Conservation (phyloP, 176 grass and related monocot genomes). For the Carex scoparia region DNA sequence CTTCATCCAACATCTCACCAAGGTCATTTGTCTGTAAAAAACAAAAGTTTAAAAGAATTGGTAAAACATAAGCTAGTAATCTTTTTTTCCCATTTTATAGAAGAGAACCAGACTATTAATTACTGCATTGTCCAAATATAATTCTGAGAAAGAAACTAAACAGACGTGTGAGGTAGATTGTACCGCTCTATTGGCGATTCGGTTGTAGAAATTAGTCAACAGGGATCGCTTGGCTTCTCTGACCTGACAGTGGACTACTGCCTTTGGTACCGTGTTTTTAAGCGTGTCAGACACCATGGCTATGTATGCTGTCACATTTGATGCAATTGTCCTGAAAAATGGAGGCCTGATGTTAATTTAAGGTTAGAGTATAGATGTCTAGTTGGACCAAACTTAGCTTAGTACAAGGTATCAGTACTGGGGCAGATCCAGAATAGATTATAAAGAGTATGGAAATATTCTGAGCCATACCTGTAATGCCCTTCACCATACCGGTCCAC, state of each 20-base stretch:
- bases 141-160: not conserved
- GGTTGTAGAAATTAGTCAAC: constrained; percentile 50
- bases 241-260: constrained; percentile 65
- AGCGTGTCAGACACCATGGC: constrained; percentile 54
- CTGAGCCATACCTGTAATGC: constrained; percentile 38
- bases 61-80: not conserved
- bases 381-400: not conserved
- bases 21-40: constrained; percentile 41
- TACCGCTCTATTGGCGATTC: constrained; percentile 60
- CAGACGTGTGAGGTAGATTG: not conserved
- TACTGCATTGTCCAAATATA: not conserved
- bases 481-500: constrained; percentile 57
- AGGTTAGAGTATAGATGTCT: not conserved
- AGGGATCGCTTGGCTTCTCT: constrained; percentile 66
- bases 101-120: not conserved
- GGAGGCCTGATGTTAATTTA: not conserved
- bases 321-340: constrained; percentile 47
- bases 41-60: not conserved
- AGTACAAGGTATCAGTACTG: not conserved
- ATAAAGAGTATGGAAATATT: not conserved
- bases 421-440: not conserved
- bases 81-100: not conserved
- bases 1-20: constrained; percentile 55
- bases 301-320: constrained; percentile 58
- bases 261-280: constrained; percentile 53